A percentile compares a stretch with the other conserved stretches of the same genome.
Conservation (phyloP, 1,284 basidiomycete genomes). For the Erythrobasidium hasegawianum region DNA sequence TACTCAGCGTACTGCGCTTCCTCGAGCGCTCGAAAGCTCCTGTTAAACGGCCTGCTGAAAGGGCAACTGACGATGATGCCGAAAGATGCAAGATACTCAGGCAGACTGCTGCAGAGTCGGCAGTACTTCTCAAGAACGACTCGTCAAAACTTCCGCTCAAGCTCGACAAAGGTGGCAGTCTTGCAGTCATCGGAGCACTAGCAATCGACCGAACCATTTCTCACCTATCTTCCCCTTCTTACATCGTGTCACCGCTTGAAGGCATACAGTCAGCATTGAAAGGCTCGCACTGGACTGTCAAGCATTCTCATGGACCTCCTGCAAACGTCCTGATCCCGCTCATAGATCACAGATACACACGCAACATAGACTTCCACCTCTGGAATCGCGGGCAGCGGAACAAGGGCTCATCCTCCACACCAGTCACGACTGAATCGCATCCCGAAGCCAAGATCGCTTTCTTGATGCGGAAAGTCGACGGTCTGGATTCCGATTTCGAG, state of each 20-base stretch:
- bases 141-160: not conserved
- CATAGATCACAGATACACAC: slow-evolving; percentile 5
- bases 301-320: slow-evolving; percentile 3
- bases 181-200: slow-evolving; percentile 7
- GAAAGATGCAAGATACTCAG: not conserved
- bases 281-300: not conserved
- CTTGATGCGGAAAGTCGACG: slow-evolving; percentile 8
- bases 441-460: slow-evolving; percentile 10
- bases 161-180: not conserved
- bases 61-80: slow-evolving; percentile 1
- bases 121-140: slow-evolving; percentile 8
- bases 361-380: not conserved
- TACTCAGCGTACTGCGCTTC: slow-evolving; percentile 2
- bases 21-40: not conserved
- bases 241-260: not conserved
- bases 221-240: slow-evolving; percentile 7
- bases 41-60: not conserved
- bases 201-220: not conserved
- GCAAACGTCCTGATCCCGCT: not conserved
- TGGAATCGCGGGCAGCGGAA: slow-evolving; percentile 4
- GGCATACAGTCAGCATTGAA: not conserved
- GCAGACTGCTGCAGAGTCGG: not conserved
- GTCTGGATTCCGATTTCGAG: slow-evolving; percentile 7
- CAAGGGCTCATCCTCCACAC: not conserved
- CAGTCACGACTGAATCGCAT: slow-evolving; percentile 1